Base-by-base conservation (phyloP, 192 early-diverging fungal genomes). In the Linnemannia zychae region DNA sequence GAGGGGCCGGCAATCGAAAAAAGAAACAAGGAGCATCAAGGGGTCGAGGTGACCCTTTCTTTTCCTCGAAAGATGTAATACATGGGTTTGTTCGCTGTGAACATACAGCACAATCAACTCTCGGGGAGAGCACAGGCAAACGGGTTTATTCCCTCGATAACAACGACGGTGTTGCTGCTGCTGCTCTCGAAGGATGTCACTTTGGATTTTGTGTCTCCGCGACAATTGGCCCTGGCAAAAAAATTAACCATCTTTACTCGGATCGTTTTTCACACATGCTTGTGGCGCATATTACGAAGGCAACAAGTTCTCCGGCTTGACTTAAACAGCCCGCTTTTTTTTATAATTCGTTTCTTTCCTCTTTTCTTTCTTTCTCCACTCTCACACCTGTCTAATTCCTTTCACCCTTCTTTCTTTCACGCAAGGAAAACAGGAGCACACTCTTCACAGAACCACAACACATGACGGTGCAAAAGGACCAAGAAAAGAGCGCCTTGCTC, bases 381-480 rank as follows among this genome's bases (percentile, higher is more conserved):
- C 28, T 7, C n/a, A 36, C 36, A 7, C 24, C 36, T 16, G 33
- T 4, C 38, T 38, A 49, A 9, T 24, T 13, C 13, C 47, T 46
- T 44, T 20, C 11, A 22, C 40, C 33, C 24, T 38, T 72, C 37
- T 74, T 33, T 18, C 6, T 11, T 40, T 17, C 37, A 6, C 37
- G 4, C 38, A 17, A 7, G 67, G 67, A 40, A 7, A 6, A 20
- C 33, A 47, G 49, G 16, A 53, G 52, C 13, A 53, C 47, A 38
- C 4, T 69, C 57, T 12, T 63, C 13, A 44, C 34, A 24, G 11
- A 34, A 52, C 31, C 31, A 7, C 47, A 71, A 48, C 40, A 44
- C 52, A 80, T 68, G 74, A 28, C 72, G 12, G 37, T n/a, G n/a
- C 72, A 67, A 69, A 52, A 67, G 53, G 38, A 68, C 15, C n/a